Evolutionary conservation across 1,139 yeast genomes (phyloP).

Genomic region (Saccharomycopsis hybrid): DNA sequence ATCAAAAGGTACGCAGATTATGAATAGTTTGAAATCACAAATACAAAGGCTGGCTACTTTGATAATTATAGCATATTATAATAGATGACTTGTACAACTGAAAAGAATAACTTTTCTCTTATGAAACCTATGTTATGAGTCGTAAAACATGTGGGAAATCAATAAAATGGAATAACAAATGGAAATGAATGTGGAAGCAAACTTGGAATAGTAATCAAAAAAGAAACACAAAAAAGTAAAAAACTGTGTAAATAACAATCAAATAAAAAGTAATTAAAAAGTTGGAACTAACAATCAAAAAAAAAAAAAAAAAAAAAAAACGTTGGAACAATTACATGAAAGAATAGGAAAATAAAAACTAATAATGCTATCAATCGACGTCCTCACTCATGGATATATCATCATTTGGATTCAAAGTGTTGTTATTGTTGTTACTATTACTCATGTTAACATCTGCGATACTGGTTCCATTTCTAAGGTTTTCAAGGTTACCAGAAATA

Average conservation of each 20-base stretch:
- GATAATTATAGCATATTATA: too few relatives aligned
- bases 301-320: neutral
- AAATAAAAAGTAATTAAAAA: too few relatives aligned
- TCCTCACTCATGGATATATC: slow-evolving; percentile 8
- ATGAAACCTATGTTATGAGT: too few relatives aligned
- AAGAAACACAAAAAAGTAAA: neutral
- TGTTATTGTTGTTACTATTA: neutral
- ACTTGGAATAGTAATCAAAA: neutral
- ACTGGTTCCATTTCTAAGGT: too few relatives aligned
- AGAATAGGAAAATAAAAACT: neutral
- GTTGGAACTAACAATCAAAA: neutral
- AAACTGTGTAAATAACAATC: neutral
- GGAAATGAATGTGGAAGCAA: neutral
- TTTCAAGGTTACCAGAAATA: too few relatives aligned
- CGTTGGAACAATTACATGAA: neutral
- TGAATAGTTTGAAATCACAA: neutral
- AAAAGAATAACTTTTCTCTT: too few relatives aligned
- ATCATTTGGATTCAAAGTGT: neutral
- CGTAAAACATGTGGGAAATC: too few relatives aligned
- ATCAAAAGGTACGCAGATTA: neutral
- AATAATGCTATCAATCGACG: neutral
- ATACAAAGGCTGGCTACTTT: neutral
- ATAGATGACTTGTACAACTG: too few relatives aligned
- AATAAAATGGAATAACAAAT: neutral
- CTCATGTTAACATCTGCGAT: too few relatives aligned